Conservation (phyloP, 2,329 filamentous ascomycete genomes). For the Colletotrichum sp. region DNA sequence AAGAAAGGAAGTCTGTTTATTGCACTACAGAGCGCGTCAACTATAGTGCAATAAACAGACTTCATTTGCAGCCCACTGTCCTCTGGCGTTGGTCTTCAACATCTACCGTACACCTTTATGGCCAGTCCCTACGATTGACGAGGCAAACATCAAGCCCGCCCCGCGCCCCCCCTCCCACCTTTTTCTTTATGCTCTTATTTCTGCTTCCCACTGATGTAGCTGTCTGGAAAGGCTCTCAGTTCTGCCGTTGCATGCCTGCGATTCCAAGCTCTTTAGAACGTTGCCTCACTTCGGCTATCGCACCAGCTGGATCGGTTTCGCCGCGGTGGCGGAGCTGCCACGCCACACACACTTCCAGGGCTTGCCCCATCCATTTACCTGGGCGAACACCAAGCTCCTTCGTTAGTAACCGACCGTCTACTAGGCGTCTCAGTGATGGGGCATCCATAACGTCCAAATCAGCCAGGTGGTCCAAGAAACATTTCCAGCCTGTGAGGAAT, state of each 20-base stretch:
- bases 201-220: not conserved
- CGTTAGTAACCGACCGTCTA: slow-evolving; percentile 79
- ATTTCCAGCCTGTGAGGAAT: slow-evolving; percentile 57
- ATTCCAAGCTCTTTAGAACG: slow-evolving; percentile 59
- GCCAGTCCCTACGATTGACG: not conserved
- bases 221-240: not conserved
- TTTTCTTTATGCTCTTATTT: not conserved
- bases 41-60: not conserved
- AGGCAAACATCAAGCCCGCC: not conserved
- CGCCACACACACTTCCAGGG: slow-evolving; percentile 79
- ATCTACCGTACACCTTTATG: not conserved
- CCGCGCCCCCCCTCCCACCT: not conserved
- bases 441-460: slow-evolving; percentile 63
- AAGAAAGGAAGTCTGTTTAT: too few species aligned
- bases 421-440: slow-evolving; percentile 62
- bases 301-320: slow-evolving; percentile 61
- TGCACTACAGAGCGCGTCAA: too few species aligned
- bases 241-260: not conserved
- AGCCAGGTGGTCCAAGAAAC: slow-evolving; percentile 60
- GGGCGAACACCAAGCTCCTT: slow-evolving; percentile 72
- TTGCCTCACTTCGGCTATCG: slow-evolving; percentile 63
- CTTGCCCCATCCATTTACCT: slow-evolving; percentile 83
- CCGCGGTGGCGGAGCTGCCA: slow-evolving; percentile 89
- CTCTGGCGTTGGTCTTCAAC: not conserved
- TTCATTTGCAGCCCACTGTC: not conserved